phyloP scores from a whole-genome alignment of 106 monocot genomes.

The Allium fistulosum region DNA sequence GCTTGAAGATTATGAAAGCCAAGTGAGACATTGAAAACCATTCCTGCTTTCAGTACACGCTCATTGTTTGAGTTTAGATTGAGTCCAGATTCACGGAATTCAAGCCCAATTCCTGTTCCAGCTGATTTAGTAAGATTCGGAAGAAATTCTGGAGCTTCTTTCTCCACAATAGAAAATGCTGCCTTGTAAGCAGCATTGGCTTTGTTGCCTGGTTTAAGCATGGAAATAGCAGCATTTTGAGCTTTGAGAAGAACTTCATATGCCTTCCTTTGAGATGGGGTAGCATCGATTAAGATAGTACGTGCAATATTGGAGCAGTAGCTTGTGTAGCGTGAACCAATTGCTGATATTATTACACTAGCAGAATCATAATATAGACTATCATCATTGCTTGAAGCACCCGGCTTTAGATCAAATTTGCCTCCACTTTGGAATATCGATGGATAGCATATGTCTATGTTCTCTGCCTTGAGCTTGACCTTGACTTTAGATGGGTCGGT shows the following conservation, averaged over 20 bases:
- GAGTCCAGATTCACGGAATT: slow-evolving; percentile 84
- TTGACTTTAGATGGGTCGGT: slow-evolving; percentile 65
- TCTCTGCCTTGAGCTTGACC: slow-evolving; percentile 86
- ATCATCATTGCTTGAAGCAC: slow-evolving; percentile 89
- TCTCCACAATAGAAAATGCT: slow-evolving; percentile 56
- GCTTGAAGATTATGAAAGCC: slow-evolving; percentile 84
- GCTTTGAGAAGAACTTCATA: slow-evolving; percentile 84
- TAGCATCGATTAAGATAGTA: slow-evolving; percentile 81
- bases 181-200: slow-evolving; percentile 65
- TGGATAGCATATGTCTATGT: slow-evolving; percentile 98
- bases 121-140: slow-evolving; percentile 72
- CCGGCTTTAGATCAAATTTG: slow-evolving; percentile 82
- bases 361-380: slow-evolving; percentile 78
- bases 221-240: slow-evolving; percentile 62
- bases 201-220: slow-evolving; percentile 63
- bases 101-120: slow-evolving; percentile 95
- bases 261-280: slow-evolving; percentile 58
- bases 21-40: slow-evolving; percentile 90
- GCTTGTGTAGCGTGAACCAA: slow-evolving; percentile 78
- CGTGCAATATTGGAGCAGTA: slow-evolving; percentile 94
- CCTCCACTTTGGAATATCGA: slow-evolving; percentile 98
- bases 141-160: slow-evolving; percentile 61
- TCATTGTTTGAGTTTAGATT: slow-evolving; percentile 66
- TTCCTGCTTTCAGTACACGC: slow-evolving; percentile 48
- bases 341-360: slow-evolving; percentile 85